Conservation (phyloP, 805 yeast species). For the Wickerhamomyces chaumierensis region DNA sequence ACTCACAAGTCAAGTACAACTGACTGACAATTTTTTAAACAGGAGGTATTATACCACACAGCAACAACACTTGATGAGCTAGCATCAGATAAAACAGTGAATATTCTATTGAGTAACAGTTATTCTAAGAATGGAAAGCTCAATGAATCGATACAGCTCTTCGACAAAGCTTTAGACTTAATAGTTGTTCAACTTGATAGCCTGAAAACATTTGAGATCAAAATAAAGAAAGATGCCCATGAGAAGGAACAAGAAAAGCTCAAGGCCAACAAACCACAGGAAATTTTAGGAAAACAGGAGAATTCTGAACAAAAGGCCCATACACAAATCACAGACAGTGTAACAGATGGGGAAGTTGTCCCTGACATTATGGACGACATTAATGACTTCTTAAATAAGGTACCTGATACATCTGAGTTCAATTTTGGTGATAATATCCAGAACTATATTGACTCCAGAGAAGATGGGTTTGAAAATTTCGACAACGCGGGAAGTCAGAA, state of each 20-base stretch:
- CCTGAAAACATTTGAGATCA: conserved; percentile 10
- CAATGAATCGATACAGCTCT: conserved; percentile 9
- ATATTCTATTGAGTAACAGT: conserved; percentile 15
- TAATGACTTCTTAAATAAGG: conserved; percentile 17
- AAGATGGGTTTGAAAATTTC: not conserved
- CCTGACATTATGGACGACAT: conserved; percentile 16
- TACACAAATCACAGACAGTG: no score
- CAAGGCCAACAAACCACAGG: conserved; percentile 2
- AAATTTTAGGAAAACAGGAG: conserved; percentile 3
- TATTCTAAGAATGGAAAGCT: conserved; percentile 3
- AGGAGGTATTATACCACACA: conserved; percentile 16
- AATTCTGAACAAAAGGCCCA: no score
- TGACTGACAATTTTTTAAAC: no score
- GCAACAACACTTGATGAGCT: conserved; percentile 16
- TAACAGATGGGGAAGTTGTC: not conserved
- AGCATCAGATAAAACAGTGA: conserved; percentile 11
- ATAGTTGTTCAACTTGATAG: conserved; percentile 16
- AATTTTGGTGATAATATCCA: conserved; percentile 15
- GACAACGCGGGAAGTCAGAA: conserved; percentile 5
- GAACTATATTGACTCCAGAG: conserved; percentile 2
- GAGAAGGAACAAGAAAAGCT: conserved; percentile 8
- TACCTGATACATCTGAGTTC: conserved; percentile 21
- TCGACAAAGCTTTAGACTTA: conserved; percentile 13
- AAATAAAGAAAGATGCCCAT: conserved; percentile 8
- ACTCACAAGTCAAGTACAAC: no score